Evolutionary conservation across 2,329 filamentous ascomycete species (phyloP).

Genomic region (Sporothrix humicola): DNA sequence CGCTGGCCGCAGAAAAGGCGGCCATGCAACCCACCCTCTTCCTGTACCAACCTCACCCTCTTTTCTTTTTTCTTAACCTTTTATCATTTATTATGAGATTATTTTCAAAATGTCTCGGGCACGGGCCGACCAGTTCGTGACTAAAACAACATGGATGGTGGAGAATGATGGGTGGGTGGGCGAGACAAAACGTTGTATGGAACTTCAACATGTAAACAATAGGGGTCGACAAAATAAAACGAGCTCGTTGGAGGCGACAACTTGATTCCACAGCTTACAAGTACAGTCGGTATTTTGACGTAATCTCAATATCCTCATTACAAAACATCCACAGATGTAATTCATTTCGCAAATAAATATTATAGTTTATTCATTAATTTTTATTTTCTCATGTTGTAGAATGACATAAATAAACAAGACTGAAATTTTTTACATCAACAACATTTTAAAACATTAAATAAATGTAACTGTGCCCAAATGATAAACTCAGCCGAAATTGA

Average conservation of each 20-base stretch:
- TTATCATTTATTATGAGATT: background rate
- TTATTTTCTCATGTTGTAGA: background rate
- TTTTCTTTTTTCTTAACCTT: background rate
- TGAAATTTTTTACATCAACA: too few species aligned
- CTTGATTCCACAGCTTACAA: too few species aligned
- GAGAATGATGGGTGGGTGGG: background rate
- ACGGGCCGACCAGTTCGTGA: conserved; percentile 28
- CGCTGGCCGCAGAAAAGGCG: conserved; percentile 32
- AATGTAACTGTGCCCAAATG: too few species aligned
- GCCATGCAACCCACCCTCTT: conserved; percentile 31
- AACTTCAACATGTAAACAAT: background rate
- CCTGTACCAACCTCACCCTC: background rate
- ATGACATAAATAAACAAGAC: too few species aligned
- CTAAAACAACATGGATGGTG: background rate
- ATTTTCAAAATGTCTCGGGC: conserved; percentile 7
- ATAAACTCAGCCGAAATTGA: too few species aligned
- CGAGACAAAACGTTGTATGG: background rate
- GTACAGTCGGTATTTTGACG: too few species aligned
- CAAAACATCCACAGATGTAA: background rate
- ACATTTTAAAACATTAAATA: too few species aligned
- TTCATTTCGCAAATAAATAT: too few species aligned
- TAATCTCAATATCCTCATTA: background rate
- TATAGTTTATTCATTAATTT: too few species aligned
- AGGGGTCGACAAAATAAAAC: background rate
- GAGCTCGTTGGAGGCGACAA: background rate